These are phyloP conservation scores for Hirschfeldia incana DNA, from an alignment of 345 rosid genomes.

Conservation along the genomic window DNA sequence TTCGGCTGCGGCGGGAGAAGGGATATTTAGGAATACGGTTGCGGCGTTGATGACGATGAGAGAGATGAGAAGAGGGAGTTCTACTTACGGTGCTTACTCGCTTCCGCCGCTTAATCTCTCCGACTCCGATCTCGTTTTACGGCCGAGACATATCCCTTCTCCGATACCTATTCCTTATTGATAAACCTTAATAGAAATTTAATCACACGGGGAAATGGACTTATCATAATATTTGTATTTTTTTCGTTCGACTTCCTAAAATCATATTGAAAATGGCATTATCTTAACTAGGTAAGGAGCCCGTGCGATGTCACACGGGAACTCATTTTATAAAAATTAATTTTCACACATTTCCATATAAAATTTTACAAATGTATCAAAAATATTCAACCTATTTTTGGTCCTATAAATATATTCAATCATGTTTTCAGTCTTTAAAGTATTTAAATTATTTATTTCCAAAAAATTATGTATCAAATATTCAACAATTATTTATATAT, in stretches of 20 bases:
- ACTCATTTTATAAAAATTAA: too few species aligned
- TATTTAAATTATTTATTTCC: too few species aligned
- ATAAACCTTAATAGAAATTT: neutral
- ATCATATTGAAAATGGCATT: neutral
- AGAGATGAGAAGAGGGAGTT: constrained; percentile 81
- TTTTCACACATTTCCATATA: too few species aligned
- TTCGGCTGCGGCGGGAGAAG: constrained; percentile 48
- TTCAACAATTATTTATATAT: too few species aligned
- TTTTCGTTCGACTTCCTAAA: neutral
- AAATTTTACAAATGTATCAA: too few species aligned
- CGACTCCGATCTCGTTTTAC: constrained; percentile 51
- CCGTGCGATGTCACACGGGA: too few species aligned
- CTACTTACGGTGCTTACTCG: constrained; percentile 66
- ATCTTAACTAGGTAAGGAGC: too few species aligned
- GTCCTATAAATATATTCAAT: too few species aligned
- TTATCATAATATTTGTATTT: neutral
- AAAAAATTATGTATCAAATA: too few species aligned
- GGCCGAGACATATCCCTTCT: constrained; percentile 47
- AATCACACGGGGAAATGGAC: neutral
- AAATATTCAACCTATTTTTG: too few species aligned
- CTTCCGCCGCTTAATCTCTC: constrained; percentile 74
- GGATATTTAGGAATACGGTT: constrained; percentile 70
- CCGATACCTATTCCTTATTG: constrained; percentile 52
- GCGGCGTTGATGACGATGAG: constrained; percentile 74
- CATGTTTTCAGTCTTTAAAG: too few species aligned